A percentile compares a stretch with the other conserved stretches of the same genome.
Conservation (phyloP, 768 basidiomycete genomes). For the Chlorophyllum brunneum region DNA sequence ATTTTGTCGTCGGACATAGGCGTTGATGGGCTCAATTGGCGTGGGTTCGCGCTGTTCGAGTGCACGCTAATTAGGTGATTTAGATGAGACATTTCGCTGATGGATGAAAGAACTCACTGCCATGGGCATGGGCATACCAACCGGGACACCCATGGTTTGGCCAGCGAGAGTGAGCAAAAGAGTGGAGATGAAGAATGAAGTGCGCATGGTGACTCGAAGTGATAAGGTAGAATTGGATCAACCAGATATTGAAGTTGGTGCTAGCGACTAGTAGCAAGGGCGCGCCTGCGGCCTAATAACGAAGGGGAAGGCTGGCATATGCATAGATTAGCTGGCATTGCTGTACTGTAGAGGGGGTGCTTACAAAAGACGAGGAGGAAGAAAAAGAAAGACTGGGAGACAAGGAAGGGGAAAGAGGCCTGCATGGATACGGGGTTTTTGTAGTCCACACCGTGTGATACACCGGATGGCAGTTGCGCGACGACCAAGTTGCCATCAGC, state of each 20-base stretch:
- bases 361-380: slow-evolving; percentile 17
- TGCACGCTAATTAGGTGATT: slow-evolving; percentile 15
- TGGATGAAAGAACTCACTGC: slow-evolving; percentile 27
- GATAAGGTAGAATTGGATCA: slow-evolving; percentile 9
- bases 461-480: slow-evolving; percentile 12
- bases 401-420: slow-evolving; percentile 13
- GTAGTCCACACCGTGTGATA: slow-evolving; percentile 10
- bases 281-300: slow-evolving; percentile 29
- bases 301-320: slow-evolving; percentile 19
- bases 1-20: slow-evolving; percentile 14
- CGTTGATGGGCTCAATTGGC: slow-evolving; percentile 18
- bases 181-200: slow-evolving; percentile 33
- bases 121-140: slow-evolving; percentile 35
- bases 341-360: background rate
- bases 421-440: slow-evolving; percentile 17
- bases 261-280: slow-evolving; percentile 22
- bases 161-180: slow-evolving; percentile 40
- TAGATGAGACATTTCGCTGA: background rate
- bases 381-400: slow-evolving; percentile 15
- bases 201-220: slow-evolving; percentile 39
- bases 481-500: background rate
- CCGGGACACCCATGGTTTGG: slow-evolving; percentile 37
- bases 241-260: slow-evolving; percentile 17
- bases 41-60: slow-evolving; percentile 15
- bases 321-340: slow-evolving; percentile 16